Base-by-base conservation (phyloP, 176 grass and related monocot genomes). In the Aegilops tauschii region DNA sequence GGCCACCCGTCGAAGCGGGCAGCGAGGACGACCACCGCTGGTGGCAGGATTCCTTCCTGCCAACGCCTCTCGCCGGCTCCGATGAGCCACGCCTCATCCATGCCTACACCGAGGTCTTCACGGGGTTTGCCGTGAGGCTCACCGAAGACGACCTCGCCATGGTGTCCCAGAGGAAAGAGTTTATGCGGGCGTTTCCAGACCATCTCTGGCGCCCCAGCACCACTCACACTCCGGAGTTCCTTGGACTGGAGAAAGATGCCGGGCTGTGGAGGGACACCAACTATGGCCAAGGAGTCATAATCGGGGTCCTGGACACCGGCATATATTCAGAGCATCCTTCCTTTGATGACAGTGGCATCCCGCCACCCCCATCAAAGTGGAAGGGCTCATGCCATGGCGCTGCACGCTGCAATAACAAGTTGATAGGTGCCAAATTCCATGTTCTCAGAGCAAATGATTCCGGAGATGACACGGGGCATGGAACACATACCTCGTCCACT, bases 241-340 rank as follows among this genome's bases (percentile, higher is more conserved):
- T 95, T 0, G 87, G 85, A 1, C 50, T 95, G 3, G 18, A 16
- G 3, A 8, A 2, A 5, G 85, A 82, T 17, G 20, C 71, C 11
- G 36, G 69, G 18, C 4, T 72, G 69, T 95, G 93, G 93, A 77
- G 84, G 30, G 65, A 18, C 3, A 28, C 79, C 1, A 5, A 72
- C 36, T 85, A 74, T 28, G 90, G 93, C 28, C n/a, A 86, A 47
- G 90, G 93, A 0, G 44, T 80, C 9, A 65, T 95, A 29, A 71
- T 95, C 2, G 93, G 93, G 1, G 27, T 95, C 1, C 56, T 92
- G 2, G 90, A 95, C 81, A 85, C 93, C 1, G 88, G 93, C 8
- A 81, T 95, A 18, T 61, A 44, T 50, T 54, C 62, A 7, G 25
- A 28, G 20, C 90, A 94, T 21, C 93, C 87, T 40, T 95, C 93